A percentile compares a stretch with the other conserved stretches of the same genome.
phyloP scores from a whole-genome alignment of 73 alveolate species.

The Tetrahymena thermophila region DNA sequence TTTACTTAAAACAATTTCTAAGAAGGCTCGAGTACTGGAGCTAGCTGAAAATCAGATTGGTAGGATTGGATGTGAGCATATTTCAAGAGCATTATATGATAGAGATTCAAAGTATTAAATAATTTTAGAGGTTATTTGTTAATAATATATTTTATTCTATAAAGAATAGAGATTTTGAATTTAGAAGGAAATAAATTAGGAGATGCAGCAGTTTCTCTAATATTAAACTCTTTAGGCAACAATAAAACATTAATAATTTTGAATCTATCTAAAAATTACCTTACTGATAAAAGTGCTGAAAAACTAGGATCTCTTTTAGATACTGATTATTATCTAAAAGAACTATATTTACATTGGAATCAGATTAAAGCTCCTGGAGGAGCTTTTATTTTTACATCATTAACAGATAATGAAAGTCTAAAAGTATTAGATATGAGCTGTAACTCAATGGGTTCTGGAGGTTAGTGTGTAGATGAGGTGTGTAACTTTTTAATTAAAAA shows the following conservation, averaged over 20 bases:
- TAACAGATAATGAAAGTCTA: constrained; percentile 4
- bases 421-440: constrained; percentile 29
- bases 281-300: neutral
- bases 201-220: neutral
- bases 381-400: constrained; percentile 8
- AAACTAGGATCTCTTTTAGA: constrained; percentile 7
- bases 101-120: neutral
- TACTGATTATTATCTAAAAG: constrained; percentile 7
- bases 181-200: constrained; percentile 32
- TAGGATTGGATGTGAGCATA: neutral
- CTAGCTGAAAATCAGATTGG: constrained; percentile 4
- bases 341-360: constrained; percentile 43
- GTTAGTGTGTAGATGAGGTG: neutral
- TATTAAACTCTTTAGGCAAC: constrained; percentile 1
- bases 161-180: constrained; percentile 13
- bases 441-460: constrained; percentile 25
- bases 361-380: constrained; percentile 16
- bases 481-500: constrained; percentile 24
- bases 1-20: constrained; percentile 8
- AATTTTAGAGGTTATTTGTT: neutral
- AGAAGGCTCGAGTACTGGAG: constrained; percentile 24
- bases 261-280: constrained; percentile 16
- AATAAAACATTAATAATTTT: constrained; percentile 1
- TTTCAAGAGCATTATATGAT: neutral
- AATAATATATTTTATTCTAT: neutral